Conservation (phyloP, 768 basidiomycete genomes). For the Xanthoconium purpureum region DNA sequence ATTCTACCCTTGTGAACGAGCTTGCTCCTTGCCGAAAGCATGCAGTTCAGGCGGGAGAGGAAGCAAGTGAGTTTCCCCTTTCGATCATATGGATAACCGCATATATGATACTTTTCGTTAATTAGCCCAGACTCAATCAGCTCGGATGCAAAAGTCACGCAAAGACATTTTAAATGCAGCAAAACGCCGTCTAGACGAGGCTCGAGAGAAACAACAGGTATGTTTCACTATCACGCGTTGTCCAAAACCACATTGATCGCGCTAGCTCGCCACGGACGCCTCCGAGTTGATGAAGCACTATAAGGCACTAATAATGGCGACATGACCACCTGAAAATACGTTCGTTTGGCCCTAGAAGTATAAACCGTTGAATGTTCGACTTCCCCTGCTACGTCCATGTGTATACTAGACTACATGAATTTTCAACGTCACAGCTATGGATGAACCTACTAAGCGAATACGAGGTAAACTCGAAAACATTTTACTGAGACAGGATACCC, state of each 20-base stretch:
- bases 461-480: background rate
- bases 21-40: conserved; percentile 32
- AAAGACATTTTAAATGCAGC: conserved; percentile 33
- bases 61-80: conserved; percentile 29
- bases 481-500: conserved; percentile 19
- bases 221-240: background rate
- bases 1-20: conserved; percentile 30
- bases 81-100: background rate
- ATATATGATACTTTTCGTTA: conserved; percentile 1
- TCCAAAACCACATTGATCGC: background rate
- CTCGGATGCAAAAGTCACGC: conserved; percentile 34
- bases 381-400: background rate
- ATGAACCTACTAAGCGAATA: conserved; percentile 18
- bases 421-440: background rate
- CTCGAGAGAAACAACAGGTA: conserved; percentile 39
- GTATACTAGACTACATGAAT: background rate
- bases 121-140: conserved; percentile 33
- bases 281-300: conserved; percentile 40
- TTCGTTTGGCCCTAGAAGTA: background rate
- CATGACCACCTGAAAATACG: conserved; percentile 13
- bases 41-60: conserved; percentile 31
- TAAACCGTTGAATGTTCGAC: background rate
- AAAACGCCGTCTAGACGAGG: conserved; percentile 34
- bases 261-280: conserved; percentile 38
- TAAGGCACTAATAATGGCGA: conserved; percentile 34